Percentiles rank a stretch among this genome's conserved stretches.
These are phyloP conservation scores for Claviceps sp. DNA, from an alignment of 2,329 filamentous ascomycete species.

Conservation along the genomic window DNA sequence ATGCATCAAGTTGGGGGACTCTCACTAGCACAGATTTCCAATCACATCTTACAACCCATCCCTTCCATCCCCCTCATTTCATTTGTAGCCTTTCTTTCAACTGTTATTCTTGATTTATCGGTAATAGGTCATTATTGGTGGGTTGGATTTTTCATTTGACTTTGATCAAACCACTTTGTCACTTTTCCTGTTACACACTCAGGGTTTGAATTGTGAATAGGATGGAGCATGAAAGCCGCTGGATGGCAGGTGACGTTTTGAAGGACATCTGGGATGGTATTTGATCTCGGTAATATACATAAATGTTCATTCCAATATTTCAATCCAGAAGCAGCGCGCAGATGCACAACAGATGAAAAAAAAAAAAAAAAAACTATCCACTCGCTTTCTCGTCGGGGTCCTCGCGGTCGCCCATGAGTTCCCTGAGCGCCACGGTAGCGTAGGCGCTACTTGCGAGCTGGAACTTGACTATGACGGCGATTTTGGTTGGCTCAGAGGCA, in stretches of 20 bases:
- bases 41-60: background rate
- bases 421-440: constrained; percentile 69
- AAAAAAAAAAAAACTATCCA: background rate
- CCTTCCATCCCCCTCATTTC: background rate
- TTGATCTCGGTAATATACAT: background rate
- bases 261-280: no score
- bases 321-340: background rate
- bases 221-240: background rate
- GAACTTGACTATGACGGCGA: constrained; percentile 60
- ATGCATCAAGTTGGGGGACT: background rate
- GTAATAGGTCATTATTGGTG: background rate
- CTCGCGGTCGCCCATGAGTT: constrained; percentile 48
- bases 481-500: constrained; percentile 21
- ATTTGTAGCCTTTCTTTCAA: background rate
- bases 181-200: background rate
- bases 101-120: background rate
- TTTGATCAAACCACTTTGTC: background rate
- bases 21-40: background rate
- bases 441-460: constrained; percentile 70
- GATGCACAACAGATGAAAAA: background rate
- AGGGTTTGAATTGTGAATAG: constrained; percentile 1
- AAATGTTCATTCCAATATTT: background rate
- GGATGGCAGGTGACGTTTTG: background rate
- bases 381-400: constrained; percentile 9
- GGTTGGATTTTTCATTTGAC: background rate